Base-by-base conservation (phyloP, 2,329 filamentous ascomycete genomes). In the Paramyrothecium sp. region DNA sequence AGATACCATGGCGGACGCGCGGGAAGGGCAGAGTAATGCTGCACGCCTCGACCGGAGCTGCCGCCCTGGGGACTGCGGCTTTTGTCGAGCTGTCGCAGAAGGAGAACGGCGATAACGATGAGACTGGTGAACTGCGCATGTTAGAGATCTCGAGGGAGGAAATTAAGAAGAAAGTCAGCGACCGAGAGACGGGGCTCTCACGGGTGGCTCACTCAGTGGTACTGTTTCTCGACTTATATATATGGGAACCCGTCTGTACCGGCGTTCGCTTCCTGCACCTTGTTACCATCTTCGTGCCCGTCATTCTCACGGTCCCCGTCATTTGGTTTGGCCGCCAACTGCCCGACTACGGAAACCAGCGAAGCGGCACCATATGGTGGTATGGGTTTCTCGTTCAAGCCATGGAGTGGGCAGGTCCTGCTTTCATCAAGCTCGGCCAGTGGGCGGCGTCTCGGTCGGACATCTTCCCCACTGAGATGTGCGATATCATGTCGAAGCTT, bases 391-490 rank as follows among this genome's bases (percentile, higher is more conserved):
- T 99, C 44, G 92, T 98, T 11, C 83, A 81, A 57, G 83, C 89
- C 26, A 98, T 99, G 95, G 94, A 99, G 75, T 83, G 88, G 69
- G 92, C 94, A 19, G 95, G 95, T 0, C 93, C 95, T 49, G 92
- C 95, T 0, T 99, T 99, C 69, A 99, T 99, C 77, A 99, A 99
- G 87, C 85, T 99, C 55, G 95, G 95, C 17, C 95, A 99, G 87
- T 99, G 95, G 95, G 95, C 95, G 19, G 95, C 95, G 3, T 98
- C 95, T 5, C 84, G 95, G 70, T 91, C 93, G 47, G 95, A 99
- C 74, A 97, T 99, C 69, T 99, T 99, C 70, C 95, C 95, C 2
- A 89, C 84, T 21, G 88, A 97, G 72, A 87, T 99, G 84, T 99
- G 95, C 75, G 85, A 85, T 48, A 87, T 93, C 70, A 95, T 99